phyloP scores from a whole-genome alignment of 2,329 filamentous ascomycete species.

The Akanthomyces uredinophilus region DNA sequence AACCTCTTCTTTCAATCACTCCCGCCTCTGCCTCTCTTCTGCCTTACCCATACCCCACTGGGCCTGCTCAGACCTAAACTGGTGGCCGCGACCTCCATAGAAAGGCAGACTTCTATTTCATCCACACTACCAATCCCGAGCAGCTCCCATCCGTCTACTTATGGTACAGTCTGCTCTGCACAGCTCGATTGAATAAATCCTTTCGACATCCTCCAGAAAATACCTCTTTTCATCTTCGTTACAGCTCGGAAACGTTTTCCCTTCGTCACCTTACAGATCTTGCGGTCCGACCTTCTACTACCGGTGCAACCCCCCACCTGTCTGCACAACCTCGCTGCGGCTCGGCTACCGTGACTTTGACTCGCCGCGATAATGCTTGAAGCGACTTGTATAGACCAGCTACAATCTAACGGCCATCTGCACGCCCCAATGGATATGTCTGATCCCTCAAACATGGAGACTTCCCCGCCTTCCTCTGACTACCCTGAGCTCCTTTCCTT shows the following conservation, averaged over 20 bases:
- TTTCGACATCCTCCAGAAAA: background rate
- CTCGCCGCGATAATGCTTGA: background rate
- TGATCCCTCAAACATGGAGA: background rate
- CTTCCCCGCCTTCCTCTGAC: constrained; percentile 2
- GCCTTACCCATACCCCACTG: constrained; percentile 3
- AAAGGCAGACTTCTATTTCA: constrained; percentile 2
- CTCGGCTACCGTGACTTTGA: background rate
- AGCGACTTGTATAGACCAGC: constrained; percentile 1
- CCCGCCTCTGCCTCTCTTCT: background rate
- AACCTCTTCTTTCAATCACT: constrained; percentile 5
- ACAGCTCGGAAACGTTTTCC: background rate
- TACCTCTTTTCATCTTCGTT: background rate
- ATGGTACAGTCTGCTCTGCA: background rate
- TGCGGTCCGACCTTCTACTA: background rate
- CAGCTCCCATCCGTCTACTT: background rate
- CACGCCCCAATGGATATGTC: constrained; percentile 2
- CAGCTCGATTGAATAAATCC: background rate
- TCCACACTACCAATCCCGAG: background rate
- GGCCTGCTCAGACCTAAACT: constrained; percentile 5
- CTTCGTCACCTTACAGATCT: background rate
- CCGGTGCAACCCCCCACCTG: background rate
- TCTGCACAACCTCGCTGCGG: background rate
- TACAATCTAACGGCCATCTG: background rate
- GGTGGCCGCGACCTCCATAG: background rate
- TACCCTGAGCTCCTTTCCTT: constrained; percentile 9